A percentile compares a stretch with the other conserved stretches of the same genome.
Conservation (phyloP, 352 stramenopile genomes). For the Phytopythium aichiense region DNA sequence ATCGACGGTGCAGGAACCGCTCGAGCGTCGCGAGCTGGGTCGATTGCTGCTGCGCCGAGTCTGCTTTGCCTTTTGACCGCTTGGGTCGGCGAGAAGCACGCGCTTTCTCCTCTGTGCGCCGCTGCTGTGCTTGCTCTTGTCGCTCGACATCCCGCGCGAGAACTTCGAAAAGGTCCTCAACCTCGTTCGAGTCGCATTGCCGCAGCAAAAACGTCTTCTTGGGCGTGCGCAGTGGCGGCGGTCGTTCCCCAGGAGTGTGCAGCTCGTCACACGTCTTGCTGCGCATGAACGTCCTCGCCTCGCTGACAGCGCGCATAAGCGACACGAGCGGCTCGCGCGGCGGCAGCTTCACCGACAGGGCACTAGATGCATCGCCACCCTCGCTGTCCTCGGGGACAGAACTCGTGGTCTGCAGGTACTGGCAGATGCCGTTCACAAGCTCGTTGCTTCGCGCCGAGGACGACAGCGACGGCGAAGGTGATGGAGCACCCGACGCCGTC, state of each 20-base stretch:
- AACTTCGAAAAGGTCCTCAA: slow-evolving; percentile 56
- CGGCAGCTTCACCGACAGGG: slow-evolving; percentile 15
- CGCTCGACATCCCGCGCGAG: slow-evolving; percentile 21
- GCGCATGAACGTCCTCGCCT: slow-evolving; percentile 58
- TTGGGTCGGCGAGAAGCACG: slow-evolving; percentile 10
- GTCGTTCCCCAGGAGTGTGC: slow-evolving; percentile 46
- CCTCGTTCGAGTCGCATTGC: slow-evolving; percentile 45
- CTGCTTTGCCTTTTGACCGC: slow-evolving; percentile 20
- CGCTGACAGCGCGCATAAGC: slow-evolving; percentile 32
- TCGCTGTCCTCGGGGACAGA: not conserved
- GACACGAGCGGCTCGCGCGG: slow-evolving; percentile 43
- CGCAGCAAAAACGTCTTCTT: slow-evolving; percentile 35
- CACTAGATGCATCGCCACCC: not conserved
- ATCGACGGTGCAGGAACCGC: slow-evolving; percentile 68
- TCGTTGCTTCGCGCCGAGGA: slow-evolving; percentile 16
- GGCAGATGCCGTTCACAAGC: slow-evolving; percentile 35
- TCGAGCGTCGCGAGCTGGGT: slow-evolving; percentile 18
- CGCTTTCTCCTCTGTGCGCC: slow-evolving; percentile 7
- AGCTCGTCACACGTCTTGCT: slow-evolving; percentile 56
- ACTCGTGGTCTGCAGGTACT: slow-evolving; percentile 16
- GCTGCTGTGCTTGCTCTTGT: slow-evolving; percentile 19
- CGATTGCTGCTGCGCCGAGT: slow-evolving; percentile 5
- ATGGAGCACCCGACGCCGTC: slow-evolving; percentile 15
- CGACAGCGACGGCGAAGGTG: not conserved
- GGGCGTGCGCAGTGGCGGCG: slow-evolving; percentile 13